Percentiles rank a stretch among this genome's conserved stretches.
Evolutionary conservation across 805 yeast genomes (phyloP).

Genomic region (Kazachstania psychrophila): DNA sequence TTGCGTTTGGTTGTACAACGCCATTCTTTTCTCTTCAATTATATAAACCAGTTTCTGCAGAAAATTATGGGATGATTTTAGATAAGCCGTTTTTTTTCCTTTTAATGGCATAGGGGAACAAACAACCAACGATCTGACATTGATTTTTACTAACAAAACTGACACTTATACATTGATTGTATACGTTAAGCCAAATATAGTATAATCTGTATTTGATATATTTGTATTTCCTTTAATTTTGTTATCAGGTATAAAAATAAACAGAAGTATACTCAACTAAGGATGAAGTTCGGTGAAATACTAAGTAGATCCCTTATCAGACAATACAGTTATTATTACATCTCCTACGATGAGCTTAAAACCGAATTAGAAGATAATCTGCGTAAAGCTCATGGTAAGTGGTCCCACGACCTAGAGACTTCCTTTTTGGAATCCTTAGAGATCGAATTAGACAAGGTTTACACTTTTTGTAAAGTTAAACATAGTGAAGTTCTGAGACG

Average conservation of each 20-base stretch:
- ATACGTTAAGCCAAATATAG: too few species aligned
- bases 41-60: too few species aligned
- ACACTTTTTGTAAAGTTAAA: conserved; percentile 81
- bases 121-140: not conserved
- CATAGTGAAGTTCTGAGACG: conserved; percentile 78
- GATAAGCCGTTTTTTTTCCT: not conserved
- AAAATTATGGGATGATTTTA: too few species aligned
- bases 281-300: conserved; percentile 94
- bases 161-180: not conserved
- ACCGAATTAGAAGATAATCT: conserved; percentile 65
- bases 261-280: too few species aligned
- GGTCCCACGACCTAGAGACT: conserved; percentile 78
- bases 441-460: conserved; percentile 83
- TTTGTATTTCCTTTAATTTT: too few species aligned
- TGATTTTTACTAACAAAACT: not conserved
- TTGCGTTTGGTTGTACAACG: too few species aligned
- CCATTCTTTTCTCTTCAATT: too few species aligned
- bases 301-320: conserved; percentile 80
- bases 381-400: conserved; percentile 41
- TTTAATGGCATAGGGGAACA: not conserved
- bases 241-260: not conserved
- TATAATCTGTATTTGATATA: too few species aligned
- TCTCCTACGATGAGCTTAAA: conserved; percentile 85
- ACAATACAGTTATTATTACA: conserved; percentile 84
- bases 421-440: conserved; percentile 69